These are phyloP conservation scores for Chlorophyllum brunneum DNA, from an alignment of 768 basidiomycete species.

Conservation along the genomic window DNA sequence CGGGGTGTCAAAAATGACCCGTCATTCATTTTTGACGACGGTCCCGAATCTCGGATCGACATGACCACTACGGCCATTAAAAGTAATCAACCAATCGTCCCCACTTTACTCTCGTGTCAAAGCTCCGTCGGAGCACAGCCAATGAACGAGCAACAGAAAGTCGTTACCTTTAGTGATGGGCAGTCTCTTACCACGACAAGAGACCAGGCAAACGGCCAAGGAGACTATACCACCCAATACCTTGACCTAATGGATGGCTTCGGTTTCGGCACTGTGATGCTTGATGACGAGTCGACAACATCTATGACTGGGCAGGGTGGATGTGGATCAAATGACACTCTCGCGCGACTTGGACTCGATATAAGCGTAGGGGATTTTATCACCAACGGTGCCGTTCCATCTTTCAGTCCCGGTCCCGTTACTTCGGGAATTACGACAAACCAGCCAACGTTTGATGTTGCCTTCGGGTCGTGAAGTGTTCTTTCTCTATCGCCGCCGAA, in stretches of 20 bases:
- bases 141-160: neutral
- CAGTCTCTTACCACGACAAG: neutral
- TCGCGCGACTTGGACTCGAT: neutral
- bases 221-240: conserved; percentile 4
- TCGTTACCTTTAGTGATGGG: neutral
- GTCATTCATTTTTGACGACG: neutral
- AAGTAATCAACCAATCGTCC: neutral
- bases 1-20: neutral
- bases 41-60: neutral
- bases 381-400: neutral
- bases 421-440: neutral
- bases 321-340: neutral
- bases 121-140: neutral
- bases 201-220: neutral
- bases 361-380: neutral
- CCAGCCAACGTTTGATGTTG: neutral
- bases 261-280: neutral
- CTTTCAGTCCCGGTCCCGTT: neutral
- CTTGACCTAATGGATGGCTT: conserved; percentile 3
- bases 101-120: neutral
- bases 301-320: neutral
- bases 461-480: neutral
- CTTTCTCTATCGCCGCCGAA: neutral
- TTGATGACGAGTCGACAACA: neutral
- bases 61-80: neutral